These are phyloP conservation scores for Claviceps sp. DNA, from an alignment of 2,329 filamentous ascomycete species.

Conservation along the genomic window DNA sequence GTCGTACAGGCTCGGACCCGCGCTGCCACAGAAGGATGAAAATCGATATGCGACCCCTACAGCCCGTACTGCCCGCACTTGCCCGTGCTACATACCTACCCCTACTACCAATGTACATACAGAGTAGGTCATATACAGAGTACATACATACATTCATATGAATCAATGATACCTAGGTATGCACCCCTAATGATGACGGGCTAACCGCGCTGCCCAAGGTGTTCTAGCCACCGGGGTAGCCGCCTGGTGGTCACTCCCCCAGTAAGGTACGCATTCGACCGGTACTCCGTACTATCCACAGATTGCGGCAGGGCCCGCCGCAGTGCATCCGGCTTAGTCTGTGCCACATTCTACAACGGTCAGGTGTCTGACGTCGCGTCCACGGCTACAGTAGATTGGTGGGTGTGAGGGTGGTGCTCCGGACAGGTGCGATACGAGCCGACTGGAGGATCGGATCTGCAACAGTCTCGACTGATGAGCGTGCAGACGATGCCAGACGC, in stretches of 20 bases:
- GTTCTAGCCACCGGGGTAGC: too few relatives aligned
- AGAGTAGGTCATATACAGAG: too few relatives aligned
- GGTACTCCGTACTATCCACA: background rate
- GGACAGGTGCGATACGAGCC: background rate
- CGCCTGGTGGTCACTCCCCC: too few relatives aligned
- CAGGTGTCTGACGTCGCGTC: background rate
- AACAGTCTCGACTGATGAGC: background rate
- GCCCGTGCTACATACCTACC: too few relatives aligned
- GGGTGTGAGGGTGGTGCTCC: background rate
- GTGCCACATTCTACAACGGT: background rate
- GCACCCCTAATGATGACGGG: too few relatives aligned
- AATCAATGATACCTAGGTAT: too few relatives aligned
- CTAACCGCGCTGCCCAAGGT: too few relatives aligned
- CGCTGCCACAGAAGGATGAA: background rate
- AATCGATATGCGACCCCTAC: background rate
- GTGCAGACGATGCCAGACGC: background rate
- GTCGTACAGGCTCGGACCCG: background rate
- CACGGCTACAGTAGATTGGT: background rate
- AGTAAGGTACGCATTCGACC: too few relatives aligned
- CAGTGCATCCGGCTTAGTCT: background rate
- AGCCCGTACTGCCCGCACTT: background rate
- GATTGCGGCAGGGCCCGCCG: background rate
- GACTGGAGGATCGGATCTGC: background rate
- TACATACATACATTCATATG: too few relatives aligned
- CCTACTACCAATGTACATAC: too few relatives aligned